A percentile compares a stretch with the other conserved stretches of the same genome.
phyloP scores from a whole-genome alignment of 1,284 basidiomycete genomes.

The Microbotryomycetes sp. region DNA sequence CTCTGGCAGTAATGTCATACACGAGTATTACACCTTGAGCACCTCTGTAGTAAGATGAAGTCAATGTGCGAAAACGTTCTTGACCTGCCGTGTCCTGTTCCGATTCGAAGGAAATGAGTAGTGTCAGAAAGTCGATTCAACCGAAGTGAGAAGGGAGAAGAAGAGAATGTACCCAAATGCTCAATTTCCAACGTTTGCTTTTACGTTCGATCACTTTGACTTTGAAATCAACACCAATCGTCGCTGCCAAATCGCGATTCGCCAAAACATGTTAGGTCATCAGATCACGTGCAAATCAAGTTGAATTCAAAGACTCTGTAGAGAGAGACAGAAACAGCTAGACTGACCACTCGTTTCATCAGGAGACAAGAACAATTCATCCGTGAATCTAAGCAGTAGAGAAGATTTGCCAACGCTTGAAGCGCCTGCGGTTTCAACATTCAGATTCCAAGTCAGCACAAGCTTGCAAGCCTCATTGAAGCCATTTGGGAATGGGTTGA shows the following conservation, averaged over 20 bases:
- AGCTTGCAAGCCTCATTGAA: no score
- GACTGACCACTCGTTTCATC: slow-evolving; percentile 89
- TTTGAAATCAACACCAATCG: slow-evolving; percentile 47
- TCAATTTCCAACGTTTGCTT: slow-evolving; percentile 51
- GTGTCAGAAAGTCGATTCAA: neutral
- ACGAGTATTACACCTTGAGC: slow-evolving; percentile 92
- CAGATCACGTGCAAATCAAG: no score
- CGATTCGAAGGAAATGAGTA: neutral
- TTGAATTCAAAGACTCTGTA: no score
- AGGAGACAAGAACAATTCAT: slow-evolving; percentile 90
- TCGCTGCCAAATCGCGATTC: slow-evolving; percentile 7
- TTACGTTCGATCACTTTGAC: slow-evolving; percentile 43
- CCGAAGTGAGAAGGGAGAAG: neutral
- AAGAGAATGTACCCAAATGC: slow-evolving; percentile 48
- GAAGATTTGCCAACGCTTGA: slow-evolving; percentile 53
- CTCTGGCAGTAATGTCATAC: slow-evolving; percentile 86
- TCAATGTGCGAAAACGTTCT: slow-evolving; percentile 85
- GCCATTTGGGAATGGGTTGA: no score
- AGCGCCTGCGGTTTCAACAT: slow-evolving; percentile 11
- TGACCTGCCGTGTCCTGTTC: slow-evolving; percentile 80
- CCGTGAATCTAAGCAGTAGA: slow-evolving; percentile 84
- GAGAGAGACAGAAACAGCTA: slow-evolving; percentile 51
- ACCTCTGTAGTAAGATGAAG: slow-evolving; percentile 83
- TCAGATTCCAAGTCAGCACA: no score
- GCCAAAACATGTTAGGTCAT: neutral